Percentiles rank a stretch among this genome's conserved stretches.
These are phyloP conservation scores for Eutrema salsugineum DNA, from an alignment of 441 rosid genomes.

Conservation along the genomic window DNA sequence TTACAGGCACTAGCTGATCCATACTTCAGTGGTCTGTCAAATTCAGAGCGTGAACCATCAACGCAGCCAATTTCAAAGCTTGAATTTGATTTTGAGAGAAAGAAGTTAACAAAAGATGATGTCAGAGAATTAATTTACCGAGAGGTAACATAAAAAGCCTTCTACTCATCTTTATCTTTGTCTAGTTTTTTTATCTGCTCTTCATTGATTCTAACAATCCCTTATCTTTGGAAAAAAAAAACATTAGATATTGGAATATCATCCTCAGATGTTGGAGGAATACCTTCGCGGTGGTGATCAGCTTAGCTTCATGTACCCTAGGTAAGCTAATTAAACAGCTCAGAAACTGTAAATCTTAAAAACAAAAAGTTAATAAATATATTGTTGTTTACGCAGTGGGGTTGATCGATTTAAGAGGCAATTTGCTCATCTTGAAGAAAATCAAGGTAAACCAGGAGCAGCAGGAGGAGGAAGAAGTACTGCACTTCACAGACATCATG, in stretches of 20 bases:
- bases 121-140: conserved; percentile 95
- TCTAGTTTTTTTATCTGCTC: conserved; percentile 11
- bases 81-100: conserved; percentile 98
- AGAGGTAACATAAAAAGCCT: conserved; percentile 53
- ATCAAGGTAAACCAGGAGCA: conserved; percentile 69
- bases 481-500: conserved; percentile 89
- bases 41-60: conserved; percentile 87
- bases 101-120: conserved; percentile 87
- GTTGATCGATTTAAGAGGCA: conserved; percentile 98
- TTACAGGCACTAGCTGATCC: conserved; percentile 91
- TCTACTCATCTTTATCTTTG: conserved; percentile 4
- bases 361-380: neutral
- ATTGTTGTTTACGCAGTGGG: conserved; percentile 53
- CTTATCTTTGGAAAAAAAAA: conserved; percentile 1
- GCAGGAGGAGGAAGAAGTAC: conserved; percentile 37
- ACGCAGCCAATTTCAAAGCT: conserved; percentile 90
- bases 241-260: conserved; percentile 88
- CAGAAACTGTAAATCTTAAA: neutral
- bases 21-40: conserved; percentile 79
- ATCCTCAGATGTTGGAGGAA: conserved; percentile 98
- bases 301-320: conserved; percentile 98
- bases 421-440: conserved; percentile 98
- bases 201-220: conserved; percentile 12
- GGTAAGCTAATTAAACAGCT: conserved; percentile 42
- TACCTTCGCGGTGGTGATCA: conserved; percentile 94